phyloP scores from a whole-genome alignment of 257 asterid species.

The Penstemon newberryi region DNA sequence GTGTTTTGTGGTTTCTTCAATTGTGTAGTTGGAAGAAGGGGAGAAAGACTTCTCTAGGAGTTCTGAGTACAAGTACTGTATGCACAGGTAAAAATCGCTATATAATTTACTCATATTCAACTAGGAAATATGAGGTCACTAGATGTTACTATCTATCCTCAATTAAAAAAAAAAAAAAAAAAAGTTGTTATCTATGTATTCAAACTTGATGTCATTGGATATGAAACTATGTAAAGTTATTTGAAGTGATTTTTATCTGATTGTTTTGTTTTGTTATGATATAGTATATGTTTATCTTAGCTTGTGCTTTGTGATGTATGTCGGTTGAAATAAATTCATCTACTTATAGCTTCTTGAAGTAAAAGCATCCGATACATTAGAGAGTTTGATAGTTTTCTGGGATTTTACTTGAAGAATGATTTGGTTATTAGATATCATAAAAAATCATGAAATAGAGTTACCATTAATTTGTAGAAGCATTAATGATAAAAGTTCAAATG shows the following conservation, averaged over 20 bases:
- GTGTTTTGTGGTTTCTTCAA: constrained; percentile 30
- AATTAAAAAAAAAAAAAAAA: too few species aligned
- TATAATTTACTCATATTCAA: neutral
- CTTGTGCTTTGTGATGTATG: too few species aligned
- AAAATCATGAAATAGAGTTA: too few species aligned
- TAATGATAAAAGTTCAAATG: too few species aligned
- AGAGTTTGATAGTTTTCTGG: neutral
- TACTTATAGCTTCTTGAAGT: neutral
- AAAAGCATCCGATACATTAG: neutral
- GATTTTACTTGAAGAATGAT: too few species aligned
- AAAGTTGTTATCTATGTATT: neutral
- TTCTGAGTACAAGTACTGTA: constrained; percentile 89
- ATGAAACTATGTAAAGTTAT: neutral
- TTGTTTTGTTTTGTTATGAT: constrained; percentile 12
- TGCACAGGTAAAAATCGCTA: constrained; percentile 68
- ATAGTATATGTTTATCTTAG: neutral
- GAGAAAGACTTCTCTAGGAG: constrained; percentile 77
- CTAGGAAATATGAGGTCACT: neutral
- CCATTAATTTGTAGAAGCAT: too few species aligned
- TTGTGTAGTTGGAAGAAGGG: constrained; percentile 83
- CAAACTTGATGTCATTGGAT: constrained; percentile 7
- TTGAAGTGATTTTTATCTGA: neutral
- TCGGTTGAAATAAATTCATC: neutral
- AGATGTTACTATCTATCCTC: neutral
- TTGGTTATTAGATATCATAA: too few species aligned